Evolutionary conservation across 805 yeast species (phyloP), one percentile per base, ranked within the genome.

Genomic region (Cyberlindnera xylosilytica): DNA sequence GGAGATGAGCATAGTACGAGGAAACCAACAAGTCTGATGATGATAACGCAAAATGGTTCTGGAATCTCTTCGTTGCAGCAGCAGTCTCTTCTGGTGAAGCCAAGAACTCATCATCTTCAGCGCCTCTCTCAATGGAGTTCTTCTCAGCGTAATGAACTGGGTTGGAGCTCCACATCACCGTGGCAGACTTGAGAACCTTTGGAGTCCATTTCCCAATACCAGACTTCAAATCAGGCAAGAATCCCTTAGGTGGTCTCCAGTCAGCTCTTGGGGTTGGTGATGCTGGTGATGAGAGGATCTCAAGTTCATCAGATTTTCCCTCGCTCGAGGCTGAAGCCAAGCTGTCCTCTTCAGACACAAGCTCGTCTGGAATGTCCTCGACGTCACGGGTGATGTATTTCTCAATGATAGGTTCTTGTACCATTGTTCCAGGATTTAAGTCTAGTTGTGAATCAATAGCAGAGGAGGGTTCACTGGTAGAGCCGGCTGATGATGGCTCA

Each of bases 1-100:
- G 81, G 15, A 88, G 56, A 62, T 86, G 81, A 1, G 83, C 72
- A 54, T 76, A 82, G 56, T 87, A 91, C 1, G 87, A 72, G 0
- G 95, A 79, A 0, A 82, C 61, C 35, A 90, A 65, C 4, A 56
- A 59, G 30, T 78, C 79, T 2, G 66, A 56, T 0, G 68, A 70
- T 5, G 74, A 70, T 10, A 90, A 64, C 0, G 89, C 76, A 52
- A 91, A 91, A 52, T 81, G 83, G 1, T 66, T 58, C 36, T 76
- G 70, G 57, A 83, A 89, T 46, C 86, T 69, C n/a, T 63, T 62
- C n/a, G 75, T 72, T 1, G 86, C 74, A 3, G 59, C 63, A 2
- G 54, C 61, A 36, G 78, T 66, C 16, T 72, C 76, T 2, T 66
- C 65, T 1, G 56, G 60, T 20, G 73, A 68, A 1, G 62, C 69